phyloP scores from a whole-genome alignment of 257 asterid genomes.

The Nicotiana paniculata region DNA sequence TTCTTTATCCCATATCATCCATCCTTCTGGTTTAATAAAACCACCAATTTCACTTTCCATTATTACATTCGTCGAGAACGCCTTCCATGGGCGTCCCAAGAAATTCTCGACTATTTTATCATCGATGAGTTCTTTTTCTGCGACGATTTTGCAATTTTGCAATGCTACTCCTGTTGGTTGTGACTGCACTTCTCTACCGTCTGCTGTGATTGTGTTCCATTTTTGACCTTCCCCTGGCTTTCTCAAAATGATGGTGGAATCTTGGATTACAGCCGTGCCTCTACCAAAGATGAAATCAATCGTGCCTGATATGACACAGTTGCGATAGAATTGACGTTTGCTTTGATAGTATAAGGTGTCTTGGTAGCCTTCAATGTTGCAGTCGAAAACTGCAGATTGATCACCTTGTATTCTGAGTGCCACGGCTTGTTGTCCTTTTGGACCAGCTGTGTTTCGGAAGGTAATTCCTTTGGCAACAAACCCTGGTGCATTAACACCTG shows the following conservation, averaged over 20 bases:
- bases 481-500: conserved; percentile 36
- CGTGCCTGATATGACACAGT: conserved; percentile 65
- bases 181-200: conserved; percentile 33
- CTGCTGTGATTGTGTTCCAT: conserved; percentile 54
- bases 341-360: conserved; percentile 62
- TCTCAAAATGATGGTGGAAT: conserved; percentile 45
- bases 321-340: conserved; percentile 49
- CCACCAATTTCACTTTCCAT: conserved; percentile 62
- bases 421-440: conserved; percentile 63
- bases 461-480: conserved; percentile 52
- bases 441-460: conserved; percentile 59
- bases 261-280: conserved; percentile 54
- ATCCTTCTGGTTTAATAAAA: conserved; percentile 55
- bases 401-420: conserved; percentile 48
- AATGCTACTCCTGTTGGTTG: conserved; percentile 45
- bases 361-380: conserved; percentile 62
- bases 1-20: conserved; percentile 30
- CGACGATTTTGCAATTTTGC: conserved; percentile 53
- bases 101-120: conserved; percentile 31
- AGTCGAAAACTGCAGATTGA: conserved; percentile 47
- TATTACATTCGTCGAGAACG: conserved; percentile 29
- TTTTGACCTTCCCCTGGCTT: conserved; percentile 28
- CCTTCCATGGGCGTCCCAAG: conserved; percentile 66
- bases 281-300: conserved; percentile 69
- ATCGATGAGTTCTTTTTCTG: conserved; percentile 31